Base-by-base conservation (phyloP, 1,139 yeast species). In the Nakaseomyces nivariensis region DNA sequence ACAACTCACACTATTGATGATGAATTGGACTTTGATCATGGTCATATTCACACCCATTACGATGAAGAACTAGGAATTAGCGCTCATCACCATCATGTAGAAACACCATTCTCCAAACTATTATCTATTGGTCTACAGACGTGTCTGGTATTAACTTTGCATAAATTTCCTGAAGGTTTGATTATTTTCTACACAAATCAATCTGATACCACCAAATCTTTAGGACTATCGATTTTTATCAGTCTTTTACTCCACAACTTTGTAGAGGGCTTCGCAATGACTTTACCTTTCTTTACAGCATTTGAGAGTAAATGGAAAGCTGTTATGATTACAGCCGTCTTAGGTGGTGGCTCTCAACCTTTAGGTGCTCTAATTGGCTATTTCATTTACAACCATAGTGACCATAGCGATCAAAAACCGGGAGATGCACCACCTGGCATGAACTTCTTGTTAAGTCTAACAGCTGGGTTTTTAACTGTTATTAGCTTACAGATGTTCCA, bases 191-290 rank as follows among this genome's bases (percentile, higher is more conserved):
- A 62, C 47, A 64, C 69, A 22, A 65, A 64, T 45, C 51, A 59
- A 37, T 52, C 56, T 1, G 53, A 57, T 4, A 54, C 51, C 26
- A 51, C 62, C 7, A 79, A 80, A 56, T 86, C 95, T 1, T 81
- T 89, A 32, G 97, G 97, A 0, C 62, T 88, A 34, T 77, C 87
- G 17, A 87, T 92, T 10, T 90, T 92, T 60, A 64, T 89, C 26
- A 88, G 96, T 50, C 74, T 92, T 58, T 79, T 90, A 24, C 78
- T 90, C 32, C 98, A 92, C 69, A 92, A 92, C 67, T 81, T 88
- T 57, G 84, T 90, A n/a, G 98, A 92, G 67, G 98, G 98, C 0
- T 89, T 92, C 64, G 81, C 94, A 26, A 89, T 92, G 86, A 88
- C 96, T 22, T 73, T 90, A 51, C 98, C 98, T 0, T 71, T 92